A percentile compares a stretch with the other conserved stretches of the same genome.
Evolutionary conservation across 345 rosid species (phyloP).

Genomic region (Punica granatum): DNA sequence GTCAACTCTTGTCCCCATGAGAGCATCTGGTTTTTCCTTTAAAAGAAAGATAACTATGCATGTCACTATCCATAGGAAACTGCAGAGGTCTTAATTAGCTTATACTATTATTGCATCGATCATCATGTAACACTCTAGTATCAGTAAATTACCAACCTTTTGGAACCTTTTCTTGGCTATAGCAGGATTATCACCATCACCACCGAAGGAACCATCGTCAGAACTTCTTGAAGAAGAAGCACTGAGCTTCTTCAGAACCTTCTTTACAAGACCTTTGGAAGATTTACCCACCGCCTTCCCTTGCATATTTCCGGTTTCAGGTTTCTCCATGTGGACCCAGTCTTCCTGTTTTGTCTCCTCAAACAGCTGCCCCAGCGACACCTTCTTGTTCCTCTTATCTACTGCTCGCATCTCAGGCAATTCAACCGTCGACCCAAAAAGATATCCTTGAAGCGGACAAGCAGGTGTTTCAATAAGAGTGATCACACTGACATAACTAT

Average conservation of each 20-base stretch:
- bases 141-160: slow-evolving; percentile 43
- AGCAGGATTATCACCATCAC: slow-evolving; percentile 23
- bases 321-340: slow-evolving; percentile 21
- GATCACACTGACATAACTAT: slow-evolving; percentile 51
- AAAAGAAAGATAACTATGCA: neutral
- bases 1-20: neutral
- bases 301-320: slow-evolving; percentile 34
- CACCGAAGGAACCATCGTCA: slow-evolving; percentile 12
- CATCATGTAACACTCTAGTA: neutral
- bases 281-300: slow-evolving; percentile 39
- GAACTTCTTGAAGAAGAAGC: slow-evolving; percentile 27
- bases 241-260: slow-evolving; percentile 50
- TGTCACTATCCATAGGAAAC: neutral
- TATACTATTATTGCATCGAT: neutral
- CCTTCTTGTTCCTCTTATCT: slow-evolving; percentile 47
- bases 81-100: neutral
- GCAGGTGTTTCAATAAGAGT: slow-evolving; percentile 36
- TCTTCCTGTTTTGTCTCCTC: slow-evolving; percentile 43
- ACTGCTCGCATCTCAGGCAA: slow-evolving; percentile 35
- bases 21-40: neutral
- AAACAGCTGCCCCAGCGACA: slow-evolving; percentile 72
- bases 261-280: slow-evolving; percentile 53
- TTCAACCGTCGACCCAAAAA: slow-evolving; percentile 59
- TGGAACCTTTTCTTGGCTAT: slow-evolving; percentile 50
- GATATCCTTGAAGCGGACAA: slow-evolving; percentile 80